phyloP scores from a whole-genome alignment of 2,329 filamentous ascomycete genomes.

The Fusarium clavum region DNA sequence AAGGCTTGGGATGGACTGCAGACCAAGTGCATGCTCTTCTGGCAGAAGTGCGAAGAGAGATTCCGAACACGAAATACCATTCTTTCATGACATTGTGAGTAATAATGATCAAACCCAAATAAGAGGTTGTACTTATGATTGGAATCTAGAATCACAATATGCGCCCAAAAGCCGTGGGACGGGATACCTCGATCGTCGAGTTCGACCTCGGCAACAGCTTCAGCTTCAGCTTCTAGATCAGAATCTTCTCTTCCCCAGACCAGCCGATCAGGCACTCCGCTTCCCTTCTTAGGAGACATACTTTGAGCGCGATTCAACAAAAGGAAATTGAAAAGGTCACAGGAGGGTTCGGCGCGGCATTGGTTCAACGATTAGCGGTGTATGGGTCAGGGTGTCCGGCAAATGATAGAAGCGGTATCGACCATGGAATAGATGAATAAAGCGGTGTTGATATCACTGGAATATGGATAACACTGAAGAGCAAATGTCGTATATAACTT shows the following conservation, averaged over 20 bases:
- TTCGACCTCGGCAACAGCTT: slow-evolving; percentile 16
- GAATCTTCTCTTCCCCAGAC: slow-evolving; percentile 19
- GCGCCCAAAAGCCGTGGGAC: slow-evolving; percentile 33
- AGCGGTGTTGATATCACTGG: neutral
- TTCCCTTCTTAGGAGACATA: slow-evolving; percentile 1
- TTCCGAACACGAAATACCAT: slow-evolving; percentile 40
- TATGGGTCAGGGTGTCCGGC: neutral
- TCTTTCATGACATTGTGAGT: slow-evolving; percentile 45
- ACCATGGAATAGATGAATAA: neutral
- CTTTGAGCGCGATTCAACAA: neutral
- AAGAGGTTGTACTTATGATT: slow-evolving; percentile 1
- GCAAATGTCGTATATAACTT: neutral
- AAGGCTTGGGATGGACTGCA: slow-evolving; percentile 35
- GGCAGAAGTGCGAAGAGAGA: slow-evolving; percentile 34
- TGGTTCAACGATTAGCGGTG: neutral
- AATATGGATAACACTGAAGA: neutral
- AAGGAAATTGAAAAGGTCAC: neutral
- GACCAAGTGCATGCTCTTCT: slow-evolving; percentile 36
- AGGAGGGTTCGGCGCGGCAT: no score
- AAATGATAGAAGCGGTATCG: neutral
- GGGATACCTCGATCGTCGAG: slow-evolving; percentile 19
- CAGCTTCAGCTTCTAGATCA: slow-evolving; percentile 28
- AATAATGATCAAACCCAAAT: neutral
- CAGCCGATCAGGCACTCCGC: neutral
- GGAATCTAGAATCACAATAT: slow-evolving; percentile 27